Percentiles rank a stretch among this genome's conserved stretches.
These are phyloP conservation scores for Olyra latifolia DNA, from an alignment of 176 grass and related monocot species.

Conservation along the genomic window DNA sequence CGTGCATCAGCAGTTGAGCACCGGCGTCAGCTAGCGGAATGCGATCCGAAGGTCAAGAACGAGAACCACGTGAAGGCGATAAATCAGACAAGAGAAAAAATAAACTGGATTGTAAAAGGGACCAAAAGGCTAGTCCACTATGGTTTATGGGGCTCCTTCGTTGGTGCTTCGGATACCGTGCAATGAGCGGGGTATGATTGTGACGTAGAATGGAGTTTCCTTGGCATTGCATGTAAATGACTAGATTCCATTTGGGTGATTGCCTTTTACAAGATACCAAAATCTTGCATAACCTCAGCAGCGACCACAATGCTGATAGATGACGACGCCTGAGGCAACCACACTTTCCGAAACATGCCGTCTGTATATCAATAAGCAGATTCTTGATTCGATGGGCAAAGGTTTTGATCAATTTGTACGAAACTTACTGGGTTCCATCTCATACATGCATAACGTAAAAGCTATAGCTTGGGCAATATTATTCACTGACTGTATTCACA, in stretches of 20 bases:
- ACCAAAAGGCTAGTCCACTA: not conserved
- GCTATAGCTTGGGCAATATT: not conserved
- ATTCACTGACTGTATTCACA: constrained; percentile 26
- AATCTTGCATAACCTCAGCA: not conserved
- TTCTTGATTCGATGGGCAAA: not conserved
- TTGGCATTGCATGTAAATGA: constrained; percentile 6
- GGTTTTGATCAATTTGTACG: not conserved
- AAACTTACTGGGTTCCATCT: not conserved
- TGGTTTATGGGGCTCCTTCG: not conserved
- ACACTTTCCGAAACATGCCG: not conserved
- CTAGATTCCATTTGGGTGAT: not conserved
- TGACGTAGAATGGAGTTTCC: not conserved
- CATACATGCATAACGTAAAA: not conserved
- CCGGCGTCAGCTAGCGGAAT: not conserved
- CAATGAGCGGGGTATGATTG: constrained; percentile 4
- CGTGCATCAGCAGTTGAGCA: too few species aligned
- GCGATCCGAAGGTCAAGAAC: not conserved
- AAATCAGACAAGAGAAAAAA: not conserved
- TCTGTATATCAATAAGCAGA: not conserved
- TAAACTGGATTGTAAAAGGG: not conserved
- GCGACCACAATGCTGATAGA: not conserved
- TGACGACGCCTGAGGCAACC: not conserved
- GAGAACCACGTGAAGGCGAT: not conserved
- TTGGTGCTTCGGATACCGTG: not conserved
- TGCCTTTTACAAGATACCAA: not conserved